Percentiles rank a stretch among this genome's conserved stretches.
Conservation (phyloP, 2,329 filamentous ascomycete species). For the Neofusicoccum kwambonambiense region DNA sequence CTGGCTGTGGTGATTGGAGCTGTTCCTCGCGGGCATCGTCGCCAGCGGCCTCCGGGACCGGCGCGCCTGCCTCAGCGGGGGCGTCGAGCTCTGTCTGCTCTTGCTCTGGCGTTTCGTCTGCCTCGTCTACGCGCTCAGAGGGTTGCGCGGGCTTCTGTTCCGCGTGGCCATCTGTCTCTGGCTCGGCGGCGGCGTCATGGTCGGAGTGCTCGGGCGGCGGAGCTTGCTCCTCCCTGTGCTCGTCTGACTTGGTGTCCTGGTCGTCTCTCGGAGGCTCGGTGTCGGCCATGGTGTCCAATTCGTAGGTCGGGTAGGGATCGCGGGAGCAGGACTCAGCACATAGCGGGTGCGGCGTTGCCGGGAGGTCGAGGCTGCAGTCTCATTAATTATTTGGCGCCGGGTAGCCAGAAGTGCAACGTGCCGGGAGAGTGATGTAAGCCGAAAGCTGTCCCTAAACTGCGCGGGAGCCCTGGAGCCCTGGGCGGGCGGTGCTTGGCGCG, state of each 20-base stretch:
- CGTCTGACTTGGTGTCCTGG: conserved; percentile 8
- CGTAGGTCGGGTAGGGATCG: conserved; percentile 17
- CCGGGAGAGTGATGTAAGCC: conserved; percentile 7
- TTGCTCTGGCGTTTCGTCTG: background rate
- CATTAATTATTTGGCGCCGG: background rate
- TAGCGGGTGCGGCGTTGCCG: background rate
- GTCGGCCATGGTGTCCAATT: conserved; percentile 35
- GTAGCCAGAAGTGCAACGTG: conserved; percentile 1
- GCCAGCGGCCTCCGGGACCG: conserved; percentile 19
- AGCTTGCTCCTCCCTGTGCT: conserved; percentile 8
- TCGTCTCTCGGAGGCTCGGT: conserved; percentile 19
- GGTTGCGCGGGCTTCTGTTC: background rate
- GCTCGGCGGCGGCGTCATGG: background rate
- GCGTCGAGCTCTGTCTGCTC: background rate
- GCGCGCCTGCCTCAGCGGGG: conserved; percentile 21
- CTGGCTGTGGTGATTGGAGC: conserved; percentile 12
- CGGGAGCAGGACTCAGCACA: conserved; percentile 8
- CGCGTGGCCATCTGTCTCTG: background rate
- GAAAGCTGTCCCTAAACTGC: background rate
- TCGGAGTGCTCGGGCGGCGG: conserved; percentile 2
- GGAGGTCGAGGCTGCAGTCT: background rate
- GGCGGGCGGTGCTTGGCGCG: background rate
- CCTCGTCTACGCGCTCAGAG: background rate
- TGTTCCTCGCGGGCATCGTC: conserved; percentile 22
- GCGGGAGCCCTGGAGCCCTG: background rate